Conservation (phyloP, 2,329 filamentous ascomycete species). For the Corinectria fuckeliana region DNA sequence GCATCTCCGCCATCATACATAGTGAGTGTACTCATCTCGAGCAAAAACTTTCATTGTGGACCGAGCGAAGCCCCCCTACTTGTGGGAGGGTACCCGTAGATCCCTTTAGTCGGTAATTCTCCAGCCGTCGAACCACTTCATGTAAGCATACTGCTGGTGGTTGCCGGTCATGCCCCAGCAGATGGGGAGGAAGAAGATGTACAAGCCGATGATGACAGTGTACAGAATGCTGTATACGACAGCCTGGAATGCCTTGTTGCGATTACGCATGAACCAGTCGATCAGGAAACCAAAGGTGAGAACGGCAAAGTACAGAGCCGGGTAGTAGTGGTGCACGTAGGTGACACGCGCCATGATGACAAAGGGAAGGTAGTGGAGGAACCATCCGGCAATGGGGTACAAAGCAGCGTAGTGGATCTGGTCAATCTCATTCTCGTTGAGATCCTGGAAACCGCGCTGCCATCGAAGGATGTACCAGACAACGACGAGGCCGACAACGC, state of each 20-base stretch:
- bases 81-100: background rate
- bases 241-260: conserved; percentile 69
- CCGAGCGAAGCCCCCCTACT: conserved; percentile 12
- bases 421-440: conserved; percentile 81
- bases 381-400: conserved; percentile 92
- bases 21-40: conserved; percentile 19
- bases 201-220: conserved; percentile 76
- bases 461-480: conserved; percentile 90
- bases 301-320: conserved; percentile 96
- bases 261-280: conserved; percentile 79
- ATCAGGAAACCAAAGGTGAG: conserved; percentile 85
- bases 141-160: conserved; percentile 83
- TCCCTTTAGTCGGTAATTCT: conserved; percentile 70
- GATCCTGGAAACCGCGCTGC: conserved; percentile 92
- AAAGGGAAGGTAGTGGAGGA: conserved; percentile 95
- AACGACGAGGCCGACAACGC: conserved; percentile 73
- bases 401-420: conserved; percentile 93
- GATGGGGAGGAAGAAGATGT: conserved; percentile 89
- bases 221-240: conserved; percentile 79
- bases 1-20: conserved; percentile 18
- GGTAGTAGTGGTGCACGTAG: conserved; percentile 99
- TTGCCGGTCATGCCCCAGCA: conserved; percentile 94
- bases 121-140: conserved; percentile 95
- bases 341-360: conserved; percentile 98
- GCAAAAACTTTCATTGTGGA: conserved; percentile 20